Base-by-base conservation (phyloP, 2,329 filamentous ascomycete species). In the Fusarium tuaranense region DNA sequence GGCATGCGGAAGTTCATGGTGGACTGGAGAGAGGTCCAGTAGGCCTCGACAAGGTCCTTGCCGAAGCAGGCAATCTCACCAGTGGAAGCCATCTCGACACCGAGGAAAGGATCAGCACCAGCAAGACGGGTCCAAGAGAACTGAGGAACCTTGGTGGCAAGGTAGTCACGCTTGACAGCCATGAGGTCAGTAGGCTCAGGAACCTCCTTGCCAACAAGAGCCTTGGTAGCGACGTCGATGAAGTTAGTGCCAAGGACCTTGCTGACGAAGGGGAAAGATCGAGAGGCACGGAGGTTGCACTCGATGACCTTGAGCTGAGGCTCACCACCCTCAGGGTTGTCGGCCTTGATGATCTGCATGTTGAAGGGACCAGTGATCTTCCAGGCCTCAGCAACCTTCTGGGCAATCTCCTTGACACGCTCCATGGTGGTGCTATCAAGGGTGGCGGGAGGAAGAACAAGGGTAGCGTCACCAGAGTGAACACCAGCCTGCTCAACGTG, bases 1-100 rank as follows among this genome's bases (percentile, higher is more conserved):
- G 97, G 97, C 80, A 98, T 91, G 78, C 95, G 94, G 94, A 98
- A 98, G 91, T 98, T 99, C 96, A 98, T 99, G 79, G 94, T 96
- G 22, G 95, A 97, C 86, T 99, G 97, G 72, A 98, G 88, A 20
- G 95, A 97, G 30, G 95, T 89, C 97, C 97, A 99, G 91, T 99
- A 99, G 64, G 97, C 97, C 83, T 99, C 97, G 60, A 98, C 89
- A 13, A 99, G 90, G 81, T 98, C 89, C 87, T 97, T 98, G 74
- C 97, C 97, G 86, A 99, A 99, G 88, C 97, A 98, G 76, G 97
- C 97, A 89, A 99, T 98, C 86, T 99, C 97, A 84, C 97, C 97
- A 20, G 97, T 99, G 75, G 92, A 95, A 53, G 95, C 88, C 97
- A 99, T 99, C 86, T 99, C 97, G 67, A 99, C 97, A 69, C 97